Percentiles rank a stretch among this genome's conserved stretches.
Evolutionary conservation across 257 asterid genomes (phyloP).

Genomic region (Cinchona pubescens): DNA sequence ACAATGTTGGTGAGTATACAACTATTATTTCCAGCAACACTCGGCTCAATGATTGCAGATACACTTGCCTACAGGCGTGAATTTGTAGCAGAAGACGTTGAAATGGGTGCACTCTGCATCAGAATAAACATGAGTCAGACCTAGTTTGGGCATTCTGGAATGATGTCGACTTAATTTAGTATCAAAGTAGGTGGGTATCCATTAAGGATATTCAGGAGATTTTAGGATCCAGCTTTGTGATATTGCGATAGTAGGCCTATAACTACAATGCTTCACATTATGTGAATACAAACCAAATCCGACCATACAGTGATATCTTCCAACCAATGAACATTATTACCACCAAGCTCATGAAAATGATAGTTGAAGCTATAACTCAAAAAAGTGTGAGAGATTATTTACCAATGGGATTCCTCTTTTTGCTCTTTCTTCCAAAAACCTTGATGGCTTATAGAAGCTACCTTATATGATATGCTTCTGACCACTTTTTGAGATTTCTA

Average conservation of each 20-base stretch:
- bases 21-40: background rate
- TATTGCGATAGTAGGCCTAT: background rate
- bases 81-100: slow-evolving; percentile 51
- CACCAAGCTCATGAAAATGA: background rate
- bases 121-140: slow-evolving; percentile 13
- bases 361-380: background rate
- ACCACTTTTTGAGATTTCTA: slow-evolving; percentile 76
- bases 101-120: slow-evolving; percentile 72
- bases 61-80: slow-evolving; percentile 50
- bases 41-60: background rate
- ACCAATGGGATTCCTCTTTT: slow-evolving; percentile 83
- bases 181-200: background rate
- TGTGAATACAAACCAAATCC: background rate
- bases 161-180: background rate
- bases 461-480: slow-evolving; percentile 68
- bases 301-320: background rate
- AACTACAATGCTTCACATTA: background rate
- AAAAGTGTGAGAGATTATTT: slow-evolving; percentile 31
- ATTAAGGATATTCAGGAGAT: background rate
- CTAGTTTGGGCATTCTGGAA: background rate
- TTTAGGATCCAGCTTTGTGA: background rate
- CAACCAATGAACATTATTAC: background rate
- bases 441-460: slow-evolving; percentile 73
- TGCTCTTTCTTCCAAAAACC: slow-evolving; percentile 85
- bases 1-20: background rate